phyloP scores from a whole-genome alignment of 352 stramenopile species.

The Nothophytophthora sp. region DNA sequence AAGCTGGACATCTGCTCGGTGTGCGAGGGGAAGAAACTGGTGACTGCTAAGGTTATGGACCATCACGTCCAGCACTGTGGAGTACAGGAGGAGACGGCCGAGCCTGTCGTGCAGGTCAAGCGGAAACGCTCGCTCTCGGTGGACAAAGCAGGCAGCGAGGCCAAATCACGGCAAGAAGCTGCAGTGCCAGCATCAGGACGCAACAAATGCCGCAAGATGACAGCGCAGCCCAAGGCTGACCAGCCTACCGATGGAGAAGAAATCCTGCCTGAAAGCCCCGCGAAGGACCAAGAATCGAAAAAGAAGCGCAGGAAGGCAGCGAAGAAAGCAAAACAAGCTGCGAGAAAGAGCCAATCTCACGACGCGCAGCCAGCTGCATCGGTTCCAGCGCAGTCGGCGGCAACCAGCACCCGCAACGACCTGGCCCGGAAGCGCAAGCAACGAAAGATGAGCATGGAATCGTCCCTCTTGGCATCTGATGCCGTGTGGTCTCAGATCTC shows the following conservation, averaged over 20 bases:
- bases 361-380: too few relatives aligned
- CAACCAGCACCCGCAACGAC: neutral
- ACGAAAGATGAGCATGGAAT: slow-evolving; percentile 72
- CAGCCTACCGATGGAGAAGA: neutral
- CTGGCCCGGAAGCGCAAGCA: slow-evolving; percentile 19
- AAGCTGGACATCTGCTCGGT: slow-evolving; percentile 42
- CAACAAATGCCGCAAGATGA: slow-evolving; percentile 21
- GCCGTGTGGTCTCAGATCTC: slow-evolving; percentile 73
- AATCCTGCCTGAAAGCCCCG: neutral
- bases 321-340: neutral
- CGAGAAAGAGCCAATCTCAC: too few relatives aligned
- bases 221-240: slow-evolving; percentile 9
- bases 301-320: slow-evolving; percentile 15
- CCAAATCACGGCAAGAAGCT: neutral
- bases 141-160: neutral
- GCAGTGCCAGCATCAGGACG: neutral
- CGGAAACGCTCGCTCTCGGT: slow-evolving; percentile 30
- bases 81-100: slow-evolving; percentile 12
- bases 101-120: slow-evolving; percentile 16
- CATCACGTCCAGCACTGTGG: slow-evolving; percentile 42
- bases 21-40: slow-evolving; percentile 51
- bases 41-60: slow-evolving; percentile 41
- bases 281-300: too few relatives aligned
- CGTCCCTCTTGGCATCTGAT: slow-evolving; percentile 57
- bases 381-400: slow-evolving; percentile 2